Conservation (phyloP, 257 asterid genomes). For the Buddleja alternifolia region DNA sequence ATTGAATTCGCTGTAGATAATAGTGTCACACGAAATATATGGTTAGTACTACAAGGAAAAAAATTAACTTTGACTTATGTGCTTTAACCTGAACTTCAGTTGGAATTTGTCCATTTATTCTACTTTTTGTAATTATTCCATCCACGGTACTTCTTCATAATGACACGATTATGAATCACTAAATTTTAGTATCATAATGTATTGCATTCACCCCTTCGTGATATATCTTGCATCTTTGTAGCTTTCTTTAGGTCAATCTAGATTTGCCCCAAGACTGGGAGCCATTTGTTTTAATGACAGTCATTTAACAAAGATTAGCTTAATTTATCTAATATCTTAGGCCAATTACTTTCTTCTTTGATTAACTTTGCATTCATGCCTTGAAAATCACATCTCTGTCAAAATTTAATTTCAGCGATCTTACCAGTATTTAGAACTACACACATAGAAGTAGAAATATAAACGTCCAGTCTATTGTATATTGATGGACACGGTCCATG, state of each 20-base stretch:
- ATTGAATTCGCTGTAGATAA: constrained; percentile 13
- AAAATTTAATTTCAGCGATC: background rate
- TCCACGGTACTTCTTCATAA: constrained; percentile 10
- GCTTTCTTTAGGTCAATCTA: constrained; percentile 5
- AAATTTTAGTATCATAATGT: background rate
- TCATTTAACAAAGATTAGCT: constrained; percentile 12
- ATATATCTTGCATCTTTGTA: background rate
- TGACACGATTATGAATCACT: background rate
- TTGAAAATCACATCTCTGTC: background rate
- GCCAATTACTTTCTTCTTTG: background rate
- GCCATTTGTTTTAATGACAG: background rate
- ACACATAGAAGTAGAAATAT: background rate
- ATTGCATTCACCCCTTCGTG: background rate
- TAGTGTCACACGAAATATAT: background rate
- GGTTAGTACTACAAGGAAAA: background rate
- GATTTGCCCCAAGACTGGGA: background rate
- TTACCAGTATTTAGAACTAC: background rate
- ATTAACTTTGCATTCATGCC: background rate
- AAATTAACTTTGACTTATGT: background rate
- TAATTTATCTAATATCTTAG: background rate
- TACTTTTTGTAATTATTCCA: background rate
- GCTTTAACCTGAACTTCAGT: constrained; percentile 5
- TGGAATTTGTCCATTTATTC: background rate
- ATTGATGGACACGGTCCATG: background rate
- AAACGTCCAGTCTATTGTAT: background rate